These are phyloP conservation scores for Plectosphaerella sp. DNA, from an alignment of 2,329 filamentous ascomycete species.

Conservation along the genomic window DNA sequence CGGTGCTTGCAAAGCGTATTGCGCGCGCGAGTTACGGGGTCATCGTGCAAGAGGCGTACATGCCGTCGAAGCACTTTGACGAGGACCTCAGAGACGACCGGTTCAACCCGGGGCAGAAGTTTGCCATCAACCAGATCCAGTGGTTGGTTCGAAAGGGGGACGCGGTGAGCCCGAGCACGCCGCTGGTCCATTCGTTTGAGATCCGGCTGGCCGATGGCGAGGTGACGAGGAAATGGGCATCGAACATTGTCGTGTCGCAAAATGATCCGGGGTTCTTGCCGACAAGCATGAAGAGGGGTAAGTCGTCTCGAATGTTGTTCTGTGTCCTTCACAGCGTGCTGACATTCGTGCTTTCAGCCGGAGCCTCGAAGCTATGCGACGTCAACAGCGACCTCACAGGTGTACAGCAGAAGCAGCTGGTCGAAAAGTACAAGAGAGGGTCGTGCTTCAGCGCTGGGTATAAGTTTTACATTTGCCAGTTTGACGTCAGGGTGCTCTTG, in stretches of 20 bases:
- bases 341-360: conserved; percentile 17
- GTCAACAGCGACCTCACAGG: conserved; percentile 35
- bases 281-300: conserved; percentile 30
- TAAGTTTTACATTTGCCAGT: conserved; percentile 33
- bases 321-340: too few relatives aligned
- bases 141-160: conserved; percentile 39
- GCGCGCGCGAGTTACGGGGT: conserved; percentile 39
- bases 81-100: conserved; percentile 28
- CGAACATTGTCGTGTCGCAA: conserved; percentile 33
- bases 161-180: conserved; percentile 26
- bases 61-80: conserved; percentile 27
- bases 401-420: conserved; percentile 31
- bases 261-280: conserved; percentile 30
- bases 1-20: conserved; percentile 37
- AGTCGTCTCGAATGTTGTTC: conserved; percentile 5
- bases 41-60: conserved; percentile 29
- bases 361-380: conserved; percentile 30
- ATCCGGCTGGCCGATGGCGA: conserved; percentile 26
- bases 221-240: conserved; percentile 28
- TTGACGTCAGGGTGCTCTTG: conserved; percentile 49
- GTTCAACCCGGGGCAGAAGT: conserved; percentile 26
- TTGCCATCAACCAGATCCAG: conserved; percentile 35
- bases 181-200: conserved; percentile 27
- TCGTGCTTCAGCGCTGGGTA: conserved; percentile 26
- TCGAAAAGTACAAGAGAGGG: conserved; percentile 28